phyloP scores from a whole-genome alignment of 2,329 filamentous ascomycete species.

The Microcyclospora pomicola region DNA sequence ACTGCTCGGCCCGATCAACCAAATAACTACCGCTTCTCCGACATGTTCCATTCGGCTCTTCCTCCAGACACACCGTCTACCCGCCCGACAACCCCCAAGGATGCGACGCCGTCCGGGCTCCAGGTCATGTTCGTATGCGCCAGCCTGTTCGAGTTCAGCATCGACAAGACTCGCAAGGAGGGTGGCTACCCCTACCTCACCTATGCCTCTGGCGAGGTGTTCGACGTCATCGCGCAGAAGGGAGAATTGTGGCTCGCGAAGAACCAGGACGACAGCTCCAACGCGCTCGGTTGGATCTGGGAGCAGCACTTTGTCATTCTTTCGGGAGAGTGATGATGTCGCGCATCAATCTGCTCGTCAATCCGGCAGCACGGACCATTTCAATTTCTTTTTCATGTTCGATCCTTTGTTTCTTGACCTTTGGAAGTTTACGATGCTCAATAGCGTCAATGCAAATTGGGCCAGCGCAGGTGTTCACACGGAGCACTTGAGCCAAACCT shows the following conservation, averaged over 20 bases:
- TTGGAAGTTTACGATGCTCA: too few relatives aligned
- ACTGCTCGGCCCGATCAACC: constrained; percentile 13
- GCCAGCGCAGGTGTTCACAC: too few relatives aligned
- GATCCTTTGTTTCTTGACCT: too few relatives aligned
- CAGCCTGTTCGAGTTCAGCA: constrained; percentile 93
- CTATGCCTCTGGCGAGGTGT: constrained; percentile 77
- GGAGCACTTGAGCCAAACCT: too few relatives aligned
- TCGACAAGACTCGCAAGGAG: constrained; percentile 79
- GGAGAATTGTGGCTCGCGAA: constrained; percentile 95
- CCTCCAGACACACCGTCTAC: constrained; percentile 12
- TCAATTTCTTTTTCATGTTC: too few relatives aligned
- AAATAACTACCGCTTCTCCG: constrained; percentile 15
- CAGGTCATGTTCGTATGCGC: constrained; percentile 76
- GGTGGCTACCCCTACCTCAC: constrained; percentile 92
- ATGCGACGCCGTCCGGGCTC: constrained; percentile 11
- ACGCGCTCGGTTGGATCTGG: constrained; percentile 93
- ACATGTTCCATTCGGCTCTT: constrained; percentile 21
- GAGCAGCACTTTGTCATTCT: constrained; percentile 70
- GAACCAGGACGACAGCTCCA: constrained; percentile 78
- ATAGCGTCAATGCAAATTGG: too few relatives aligned
- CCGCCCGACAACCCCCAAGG: constrained; percentile 7
- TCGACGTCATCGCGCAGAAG: constrained; percentile 74
- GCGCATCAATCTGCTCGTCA: too few relatives aligned
- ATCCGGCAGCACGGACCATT: too few relatives aligned
- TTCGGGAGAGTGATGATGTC: constrained; percentile 5